Evolutionary conservation across 2,329 filamentous ascomycete species (phyloP).

Genomic region (Pseudohalonectria lignicola): DNA sequence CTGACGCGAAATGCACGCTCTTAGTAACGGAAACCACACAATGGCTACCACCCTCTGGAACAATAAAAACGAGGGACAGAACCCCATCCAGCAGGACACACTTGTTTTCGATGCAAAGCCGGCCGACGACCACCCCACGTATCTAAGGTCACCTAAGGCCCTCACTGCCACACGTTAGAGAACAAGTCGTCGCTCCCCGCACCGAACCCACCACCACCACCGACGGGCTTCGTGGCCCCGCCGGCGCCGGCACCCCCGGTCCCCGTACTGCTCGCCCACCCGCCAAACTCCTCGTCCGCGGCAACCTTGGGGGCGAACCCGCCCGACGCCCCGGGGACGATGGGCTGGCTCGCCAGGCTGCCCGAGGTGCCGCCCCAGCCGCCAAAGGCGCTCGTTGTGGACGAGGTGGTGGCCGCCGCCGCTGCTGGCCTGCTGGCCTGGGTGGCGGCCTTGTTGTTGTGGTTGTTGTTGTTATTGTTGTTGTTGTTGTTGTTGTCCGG

Average conservation of each 20-base stretch:
- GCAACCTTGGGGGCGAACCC: conserved; percentile 65
- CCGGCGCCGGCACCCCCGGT: conserved; percentile 24
- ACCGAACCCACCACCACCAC: conserved; percentile 53
- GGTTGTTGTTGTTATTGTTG: conserved; percentile 25
- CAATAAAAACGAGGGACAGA: too few relatives aligned
- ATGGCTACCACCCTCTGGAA: too few relatives aligned
- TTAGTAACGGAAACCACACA: too few relatives aligned
- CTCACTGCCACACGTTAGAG: conserved; percentile 88
- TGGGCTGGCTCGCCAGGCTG: conserved; percentile 46
- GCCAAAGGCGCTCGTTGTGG: conserved; percentile 41
- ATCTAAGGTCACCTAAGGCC: too few relatives aligned
- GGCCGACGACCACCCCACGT: too few relatives aligned
- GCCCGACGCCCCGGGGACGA: conserved; percentile 51
- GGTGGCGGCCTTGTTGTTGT: conserved; percentile 18
- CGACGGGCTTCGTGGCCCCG: conserved; percentile 39
- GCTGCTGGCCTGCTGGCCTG: conserved; percentile 23
- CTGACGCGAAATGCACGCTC: too few relatives aligned
- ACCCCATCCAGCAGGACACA: too few relatives aligned
- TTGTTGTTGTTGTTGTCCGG: conserved; percentile 34
- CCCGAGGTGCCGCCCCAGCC: conserved; percentile 8
- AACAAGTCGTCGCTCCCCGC: conserved; percentile 79
- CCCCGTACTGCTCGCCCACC: conserved; percentile 70
- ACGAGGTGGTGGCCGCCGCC: conserved; percentile 44
- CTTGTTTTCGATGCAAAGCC: too few relatives aligned
- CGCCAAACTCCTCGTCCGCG: conserved; percentile 91